Evolutionary conservation across 2,329 filamentous ascomycete species (phyloP).

Genomic region (Chaetomium olivaceum): DNA sequence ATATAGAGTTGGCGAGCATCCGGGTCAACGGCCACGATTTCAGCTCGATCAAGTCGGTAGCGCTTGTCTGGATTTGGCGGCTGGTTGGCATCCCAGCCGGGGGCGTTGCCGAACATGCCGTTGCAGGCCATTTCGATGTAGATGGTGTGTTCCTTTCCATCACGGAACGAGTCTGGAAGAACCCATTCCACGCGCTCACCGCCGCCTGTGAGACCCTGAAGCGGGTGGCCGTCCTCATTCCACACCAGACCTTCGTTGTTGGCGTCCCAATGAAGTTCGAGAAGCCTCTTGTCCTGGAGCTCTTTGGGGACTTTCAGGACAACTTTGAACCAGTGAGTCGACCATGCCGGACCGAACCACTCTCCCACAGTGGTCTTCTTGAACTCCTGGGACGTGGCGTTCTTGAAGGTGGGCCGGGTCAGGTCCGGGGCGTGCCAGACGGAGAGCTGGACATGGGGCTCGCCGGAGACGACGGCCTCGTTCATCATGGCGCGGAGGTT

Average conservation of each 20-base stretch:
- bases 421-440: constrained; percentile 83
- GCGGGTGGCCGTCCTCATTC: constrained; percentile 82
- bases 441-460: constrained; percentile 77
- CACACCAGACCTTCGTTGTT: constrained; percentile 94
- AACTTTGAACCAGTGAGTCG: constrained; percentile 95
- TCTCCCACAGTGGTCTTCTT: constrained; percentile 71
- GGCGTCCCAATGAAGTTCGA: constrained; percentile 97
- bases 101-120: constrained; percentile 93
- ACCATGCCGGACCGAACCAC: constrained; percentile 91
- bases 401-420: constrained; percentile 79
- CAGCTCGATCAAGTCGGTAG: constrained; percentile 73
- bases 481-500: constrained; percentile 76
- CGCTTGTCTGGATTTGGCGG: constrained; percentile 83
- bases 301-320: constrained; percentile 73
- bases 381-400: constrained; percentile 76
- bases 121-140: constrained; percentile 99
- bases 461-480: constrained; percentile 66
- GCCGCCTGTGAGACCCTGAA: constrained; percentile 88
- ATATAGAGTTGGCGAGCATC: constrained; percentile 80
- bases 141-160: constrained; percentile 83
- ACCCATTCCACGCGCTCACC: constrained; percentile 92
- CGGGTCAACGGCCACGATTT: constrained; percentile 86
- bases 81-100: constrained; percentile 81
- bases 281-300: constrained; percentile 71
- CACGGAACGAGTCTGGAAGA: constrained; percentile 75